Conservation (phyloP, 495 filamentous ascomycete genomes). For the Clavariopsis aquatica region DNA sequence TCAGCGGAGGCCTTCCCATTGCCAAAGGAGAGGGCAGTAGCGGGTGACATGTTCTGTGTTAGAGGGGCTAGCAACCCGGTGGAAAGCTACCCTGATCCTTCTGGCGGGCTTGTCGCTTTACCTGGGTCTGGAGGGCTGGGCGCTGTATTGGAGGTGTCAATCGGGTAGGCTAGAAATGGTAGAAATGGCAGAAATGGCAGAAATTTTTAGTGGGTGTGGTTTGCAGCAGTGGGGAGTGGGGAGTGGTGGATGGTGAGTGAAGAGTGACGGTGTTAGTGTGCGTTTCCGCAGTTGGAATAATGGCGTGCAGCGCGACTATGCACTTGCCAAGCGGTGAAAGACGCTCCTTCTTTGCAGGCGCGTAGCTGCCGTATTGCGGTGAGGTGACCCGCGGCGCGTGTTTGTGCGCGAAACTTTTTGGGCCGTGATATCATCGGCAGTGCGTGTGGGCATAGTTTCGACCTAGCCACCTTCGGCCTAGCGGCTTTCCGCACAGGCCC, state of each 20-base stretch:
- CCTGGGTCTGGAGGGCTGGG: neutral
- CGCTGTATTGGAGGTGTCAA: neutral
- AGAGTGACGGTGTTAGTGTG: no score
- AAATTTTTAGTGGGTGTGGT: neutral
- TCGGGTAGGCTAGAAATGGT: neutral
- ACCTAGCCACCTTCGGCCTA: no score
- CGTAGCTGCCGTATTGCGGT: neutral
- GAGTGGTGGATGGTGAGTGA: slow-evolving; percentile 4
- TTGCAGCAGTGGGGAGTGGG: neutral
- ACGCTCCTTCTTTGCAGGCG: neutral
- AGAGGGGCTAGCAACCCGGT: no score
- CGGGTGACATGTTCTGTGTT: slow-evolving; percentile 5
- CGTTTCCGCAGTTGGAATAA: no score
- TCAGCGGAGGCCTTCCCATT: slow-evolving; percentile 40
- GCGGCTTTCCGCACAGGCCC: no score
- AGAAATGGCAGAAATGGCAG: neutral
- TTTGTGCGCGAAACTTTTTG: neutral
- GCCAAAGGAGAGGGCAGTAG: neutral
- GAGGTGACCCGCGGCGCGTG: neutral
- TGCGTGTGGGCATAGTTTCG: no score
- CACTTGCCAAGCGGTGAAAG: slow-evolving; percentile 3
- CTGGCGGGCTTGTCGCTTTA: neutral
- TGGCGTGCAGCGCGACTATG: no score
- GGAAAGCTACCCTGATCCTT: no score
- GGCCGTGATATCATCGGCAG: no score